Evolutionary conservation across 2,329 filamentous ascomycete species (phyloP).

Genomic region (Fusarium nygamai): DNA sequence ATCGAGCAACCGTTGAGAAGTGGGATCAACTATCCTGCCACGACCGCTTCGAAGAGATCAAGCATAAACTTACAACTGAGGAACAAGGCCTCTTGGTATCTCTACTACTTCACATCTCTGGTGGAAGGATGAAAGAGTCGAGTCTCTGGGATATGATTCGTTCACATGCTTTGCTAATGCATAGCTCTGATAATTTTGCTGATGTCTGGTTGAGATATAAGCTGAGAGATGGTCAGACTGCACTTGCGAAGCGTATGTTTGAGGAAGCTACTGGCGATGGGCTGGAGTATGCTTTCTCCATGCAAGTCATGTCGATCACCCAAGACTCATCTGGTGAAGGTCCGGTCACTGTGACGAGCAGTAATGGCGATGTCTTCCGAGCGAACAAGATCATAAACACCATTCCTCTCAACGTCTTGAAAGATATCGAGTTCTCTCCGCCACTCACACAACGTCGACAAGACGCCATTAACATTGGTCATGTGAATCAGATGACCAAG

Average conservation of each 20-base stretch:
- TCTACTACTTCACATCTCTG: background rate
- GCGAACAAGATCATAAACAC: background rate
- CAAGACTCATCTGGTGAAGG: background rate
- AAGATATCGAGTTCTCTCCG: background rate
- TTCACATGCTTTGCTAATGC: background rate
- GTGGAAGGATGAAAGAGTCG: background rate
- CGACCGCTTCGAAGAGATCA: background rate
- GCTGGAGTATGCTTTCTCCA: background rate
- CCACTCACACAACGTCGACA: background rate
- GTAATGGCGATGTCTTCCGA: fast-evolving
- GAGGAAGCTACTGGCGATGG: background rate
- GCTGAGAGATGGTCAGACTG: background rate
- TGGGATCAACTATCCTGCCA: background rate
- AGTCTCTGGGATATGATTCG: background rate
- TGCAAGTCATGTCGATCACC: background rate
- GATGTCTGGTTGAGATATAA: background rate
- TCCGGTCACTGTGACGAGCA: fast-evolving
- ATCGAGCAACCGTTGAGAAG: background rate
- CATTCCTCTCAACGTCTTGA: background rate
- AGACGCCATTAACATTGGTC: fast-evolving
- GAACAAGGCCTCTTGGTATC: background rate
- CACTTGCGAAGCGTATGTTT: background rate
- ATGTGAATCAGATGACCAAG: background rate
- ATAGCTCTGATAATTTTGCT: background rate
- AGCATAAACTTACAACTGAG: background rate